phyloP scores from a whole-genome alignment of 1,284 basidiomycete species.

The Ustilago cynodontis region DNA sequence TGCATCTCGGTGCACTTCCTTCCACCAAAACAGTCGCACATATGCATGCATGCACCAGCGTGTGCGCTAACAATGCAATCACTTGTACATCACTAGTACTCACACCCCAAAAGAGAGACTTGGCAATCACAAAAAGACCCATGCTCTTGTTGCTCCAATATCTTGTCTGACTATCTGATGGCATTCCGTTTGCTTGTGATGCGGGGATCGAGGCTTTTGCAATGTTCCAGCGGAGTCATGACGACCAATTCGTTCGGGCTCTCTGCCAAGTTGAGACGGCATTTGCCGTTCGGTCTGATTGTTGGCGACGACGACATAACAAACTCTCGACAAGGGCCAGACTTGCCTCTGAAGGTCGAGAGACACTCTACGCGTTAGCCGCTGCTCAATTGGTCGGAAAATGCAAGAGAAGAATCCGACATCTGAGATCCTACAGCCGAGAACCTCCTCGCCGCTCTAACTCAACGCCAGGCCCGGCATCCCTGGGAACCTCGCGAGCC shows the following conservation, averaged over 20 bases:
- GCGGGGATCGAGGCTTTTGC: not conserved
- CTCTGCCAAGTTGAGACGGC: too few species aligned
- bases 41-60: constrained; percentile 33
- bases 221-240: not conserved
- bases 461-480: too few species aligned
- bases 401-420: constrained; percentile 33
- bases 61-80: constrained; percentile 29
- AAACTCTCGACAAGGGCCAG: not conserved
- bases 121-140: constrained; percentile 40
- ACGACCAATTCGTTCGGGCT: too few species aligned
- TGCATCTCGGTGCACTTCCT: constrained; percentile 12
- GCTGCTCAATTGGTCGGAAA: constrained; percentile 3
- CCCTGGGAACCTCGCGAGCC: too few species aligned
- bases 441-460: not conserved
- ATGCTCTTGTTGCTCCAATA: constrained; percentile 34
- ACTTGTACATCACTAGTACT: constrained; percentile 48
- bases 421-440: constrained; percentile 23
- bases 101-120: constrained; percentile 28
- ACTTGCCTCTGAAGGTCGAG: not conserved
- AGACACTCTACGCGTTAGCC: not conserved
- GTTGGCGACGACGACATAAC: not conserved
- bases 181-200: not conserved
- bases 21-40: constrained; percentile 29
- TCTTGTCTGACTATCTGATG: not conserved
- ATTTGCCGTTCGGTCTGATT: not conserved